Percentiles rank a stretch among this genome's conserved stretches.
Evolutionary conservation across 106 monocot species (phyloP).

Genomic region (Iris macrosiphon): DNA sequence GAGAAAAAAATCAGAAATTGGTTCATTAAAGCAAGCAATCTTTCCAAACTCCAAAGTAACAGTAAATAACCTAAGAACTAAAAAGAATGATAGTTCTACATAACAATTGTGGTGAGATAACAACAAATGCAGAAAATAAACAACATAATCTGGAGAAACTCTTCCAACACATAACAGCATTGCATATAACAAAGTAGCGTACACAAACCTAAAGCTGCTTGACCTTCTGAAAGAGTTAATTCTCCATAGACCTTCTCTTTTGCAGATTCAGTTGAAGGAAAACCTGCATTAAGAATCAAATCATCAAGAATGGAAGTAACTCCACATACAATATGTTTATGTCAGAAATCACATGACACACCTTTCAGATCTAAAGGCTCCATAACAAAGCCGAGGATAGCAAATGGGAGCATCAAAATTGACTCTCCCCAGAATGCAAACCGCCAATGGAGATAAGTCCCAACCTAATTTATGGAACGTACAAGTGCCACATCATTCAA

Average conservation of each 20-base stretch:
- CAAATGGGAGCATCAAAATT: constrained; percentile 97
- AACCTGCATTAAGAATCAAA: constrained; percentile 30
- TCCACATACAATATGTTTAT: background rate
- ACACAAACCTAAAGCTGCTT: constrained; percentile 4
- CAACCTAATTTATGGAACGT: constrained; percentile 88
- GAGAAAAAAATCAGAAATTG: too few relatives aligned
- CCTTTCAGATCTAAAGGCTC: constrained; percentile 91
- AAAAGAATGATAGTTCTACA: too few relatives aligned
- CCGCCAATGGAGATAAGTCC: constrained; percentile 75
- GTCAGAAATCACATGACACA: constrained; percentile 5
- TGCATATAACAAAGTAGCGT: too few relatives aligned
- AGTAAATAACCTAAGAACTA: too few relatives aligned
- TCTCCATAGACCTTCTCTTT: constrained; percentile 21
- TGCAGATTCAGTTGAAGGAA: constrained; percentile 38
- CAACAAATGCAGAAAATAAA: too few relatives aligned
- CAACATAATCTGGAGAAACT: too few relatives aligned
- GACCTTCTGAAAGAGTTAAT: constrained; percentile 22
- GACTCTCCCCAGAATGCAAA: constrained; percentile 88
- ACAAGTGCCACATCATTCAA: too few relatives aligned
- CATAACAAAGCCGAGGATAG: constrained; percentile 79
- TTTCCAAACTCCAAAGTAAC: too few relatives aligned
- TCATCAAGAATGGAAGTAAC: background rate
- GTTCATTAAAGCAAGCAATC: too few relatives aligned
- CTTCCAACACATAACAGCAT: too few relatives aligned
- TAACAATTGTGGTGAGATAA: too few relatives aligned